phyloP scores from a whole-genome alignment of 2,329 filamentous ascomycete genomes.

The Exophiala xenobiotica region DNA sequence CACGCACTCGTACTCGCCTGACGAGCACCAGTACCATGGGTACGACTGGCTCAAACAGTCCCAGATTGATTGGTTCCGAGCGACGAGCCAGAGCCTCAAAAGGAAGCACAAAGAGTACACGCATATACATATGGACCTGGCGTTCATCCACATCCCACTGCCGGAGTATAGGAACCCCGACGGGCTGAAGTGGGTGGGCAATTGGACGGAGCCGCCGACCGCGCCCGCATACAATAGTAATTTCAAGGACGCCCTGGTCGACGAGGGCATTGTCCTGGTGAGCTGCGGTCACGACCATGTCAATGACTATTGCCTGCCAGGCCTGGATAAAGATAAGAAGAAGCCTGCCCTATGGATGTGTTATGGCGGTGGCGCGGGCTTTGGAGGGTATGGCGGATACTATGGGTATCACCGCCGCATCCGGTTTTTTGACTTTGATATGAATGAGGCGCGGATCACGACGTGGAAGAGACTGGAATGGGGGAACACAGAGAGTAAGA shows the following conservation, averaged over 20 bases:
- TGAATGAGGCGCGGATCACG: slow-evolving; percentile 80
- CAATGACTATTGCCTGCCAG: slow-evolving; percentile 91
- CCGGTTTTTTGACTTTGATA: slow-evolving; percentile 88
- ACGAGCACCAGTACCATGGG: slow-evolving; percentile 82
- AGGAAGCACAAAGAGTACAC: slow-evolving; percentile 80
- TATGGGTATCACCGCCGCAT: slow-evolving; percentile 79
- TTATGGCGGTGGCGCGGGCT: slow-evolving; percentile 87
- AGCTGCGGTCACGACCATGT: slow-evolving; percentile 95
- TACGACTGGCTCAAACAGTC: slow-evolving; percentile 97
- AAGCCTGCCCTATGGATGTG: slow-evolving; percentile 90
- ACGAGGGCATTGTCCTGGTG: slow-evolving; percentile 81
- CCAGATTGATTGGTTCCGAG: slow-evolving; percentile 92
- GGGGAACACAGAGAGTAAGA: slow-evolving; percentile 51
- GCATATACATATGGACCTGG: slow-evolving; percentile 89
- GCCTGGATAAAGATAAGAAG: slow-evolving; percentile 43
- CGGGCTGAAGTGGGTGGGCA: slow-evolving; percentile 61
- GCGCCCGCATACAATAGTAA: slow-evolving; percentile 86
- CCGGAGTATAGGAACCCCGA: slow-evolving; percentile 74
- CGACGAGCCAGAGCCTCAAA: slow-evolving; percentile 71
- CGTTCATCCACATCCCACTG: slow-evolving; percentile 95
- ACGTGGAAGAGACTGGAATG: slow-evolving; percentile 90
- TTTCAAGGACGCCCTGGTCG: slow-evolving; percentile 86
- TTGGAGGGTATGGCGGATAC: slow-evolving; percentile 94
- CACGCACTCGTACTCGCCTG: slow-evolving; percentile 85
- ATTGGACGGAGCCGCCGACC: slow-evolving; percentile 79